Base-by-base conservation (phyloP, 2,329 filamentous ascomycete genomes). In the Neurospora crassa region DNA sequence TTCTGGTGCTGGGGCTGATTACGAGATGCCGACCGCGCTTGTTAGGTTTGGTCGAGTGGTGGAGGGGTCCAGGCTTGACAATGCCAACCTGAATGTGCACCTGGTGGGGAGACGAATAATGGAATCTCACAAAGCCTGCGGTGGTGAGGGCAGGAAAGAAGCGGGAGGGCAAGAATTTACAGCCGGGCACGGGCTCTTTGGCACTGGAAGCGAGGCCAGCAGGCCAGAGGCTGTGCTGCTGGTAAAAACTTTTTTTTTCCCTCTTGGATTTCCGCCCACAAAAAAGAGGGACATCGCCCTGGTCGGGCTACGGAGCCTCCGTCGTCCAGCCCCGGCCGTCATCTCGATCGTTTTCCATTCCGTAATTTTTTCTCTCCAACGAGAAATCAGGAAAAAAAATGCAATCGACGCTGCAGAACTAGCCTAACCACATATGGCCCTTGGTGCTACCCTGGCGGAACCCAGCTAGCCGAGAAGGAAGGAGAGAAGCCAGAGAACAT, bases 251-350 rank as follows among this genome's bases (percentile, higher is more conserved):
- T 75, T 72, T 73, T 70, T 70, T 72, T 74, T 68, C 67, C 59
- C 72, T 74, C 67, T 67, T 67, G 72, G 71, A 71, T 75, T 76
- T 74, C 63, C 70, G 72, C 75, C 74, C 74, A 76, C 72, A 76
- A 73, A 75, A 74, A 70, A 34, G 34, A 63, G n/a, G 71, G 24
- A 20, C 53, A 53, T 63, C 41, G 68, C 67, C 59, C 53, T 47
- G 43, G 43, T 45, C 34, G 40, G 14, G 18, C 67, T n/a, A 70
- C 43, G 42, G 67, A 70, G 43, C 37, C 69, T 37, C 37, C 45
- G 45, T 41, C 47, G 68, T 40, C 37, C 34, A 24, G 34, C 18
- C 29, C 20, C 45, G 45, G 69, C 34, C 34, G 53, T 34, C 37
- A 24, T 63, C 41, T 16, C 24, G 45, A 40, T 59, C 45, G 47